Conservation (phyloP, 73 alveolate species). For the Stentor roeselii region DNA sequence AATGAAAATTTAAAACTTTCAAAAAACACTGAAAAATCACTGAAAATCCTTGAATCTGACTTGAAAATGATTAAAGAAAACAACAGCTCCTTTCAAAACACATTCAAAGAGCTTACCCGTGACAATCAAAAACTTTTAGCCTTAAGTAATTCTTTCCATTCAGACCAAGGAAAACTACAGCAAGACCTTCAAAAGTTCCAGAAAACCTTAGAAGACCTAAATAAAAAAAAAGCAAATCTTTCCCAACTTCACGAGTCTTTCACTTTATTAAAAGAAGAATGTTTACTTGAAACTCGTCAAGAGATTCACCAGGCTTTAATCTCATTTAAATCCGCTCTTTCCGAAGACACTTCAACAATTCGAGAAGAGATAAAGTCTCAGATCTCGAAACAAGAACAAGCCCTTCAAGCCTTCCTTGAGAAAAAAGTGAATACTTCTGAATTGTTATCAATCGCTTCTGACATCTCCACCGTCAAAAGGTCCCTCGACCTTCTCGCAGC, state of each 20-base stretch:
- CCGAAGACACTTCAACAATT: background rate
- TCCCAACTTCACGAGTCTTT: background rate
- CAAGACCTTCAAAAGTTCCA: background rate
- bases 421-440: background rate
- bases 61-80: background rate
- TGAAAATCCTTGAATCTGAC: background rate
- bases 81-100: background rate
- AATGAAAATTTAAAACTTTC: background rate
- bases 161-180: background rate
- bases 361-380: background rate
- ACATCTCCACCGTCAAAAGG: conserved; percentile 16
- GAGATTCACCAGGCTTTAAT: background rate
- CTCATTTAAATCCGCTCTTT: background rate
- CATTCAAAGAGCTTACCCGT: background rate
- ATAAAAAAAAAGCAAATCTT: background rate
- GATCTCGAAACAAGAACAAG: background rate
- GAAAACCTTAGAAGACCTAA: background rate
- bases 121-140: background rate
- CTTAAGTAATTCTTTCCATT: background rate
- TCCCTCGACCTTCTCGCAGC: background rate
- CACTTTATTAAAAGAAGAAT: background rate
- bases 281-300: background rate
- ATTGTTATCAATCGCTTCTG: background rate
- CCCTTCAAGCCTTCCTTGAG: background rate
- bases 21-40: background rate